These are phyloP conservation scores for Talaromyces rugulosus DNA, from an alignment of 2,329 filamentous ascomycete genomes.

Conservation along the genomic window DNA sequence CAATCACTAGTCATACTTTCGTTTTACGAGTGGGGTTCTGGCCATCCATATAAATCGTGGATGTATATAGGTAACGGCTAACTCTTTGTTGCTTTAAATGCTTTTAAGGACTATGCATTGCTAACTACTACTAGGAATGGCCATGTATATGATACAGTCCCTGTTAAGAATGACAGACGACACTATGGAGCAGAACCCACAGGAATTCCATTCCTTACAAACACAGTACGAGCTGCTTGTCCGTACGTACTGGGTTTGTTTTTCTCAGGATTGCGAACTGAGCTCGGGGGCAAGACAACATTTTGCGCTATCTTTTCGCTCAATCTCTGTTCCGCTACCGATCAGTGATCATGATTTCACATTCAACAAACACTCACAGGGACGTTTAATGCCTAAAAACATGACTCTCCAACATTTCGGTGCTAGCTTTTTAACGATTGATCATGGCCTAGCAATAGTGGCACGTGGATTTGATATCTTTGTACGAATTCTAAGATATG, in stretches of 20 bases:
- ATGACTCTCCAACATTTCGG: constrained; percentile 19
- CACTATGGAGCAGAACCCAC: constrained; percentile 32
- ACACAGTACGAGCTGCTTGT: constrained; percentile 35
- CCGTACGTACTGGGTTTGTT: constrained; percentile 35
- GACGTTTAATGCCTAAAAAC: constrained; percentile 23
- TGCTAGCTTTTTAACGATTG: constrained; percentile 25
- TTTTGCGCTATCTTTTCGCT: constrained; percentile 33
- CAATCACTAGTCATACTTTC: constrained; percentile 34
- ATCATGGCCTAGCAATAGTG: constrained; percentile 30
- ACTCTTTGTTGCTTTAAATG: background rate
- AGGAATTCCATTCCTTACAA: constrained; percentile 29
- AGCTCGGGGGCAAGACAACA: constrained; percentile 34
- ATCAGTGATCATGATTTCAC: constrained; percentile 34
- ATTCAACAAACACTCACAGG: constrained; percentile 23
- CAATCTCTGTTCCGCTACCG: constrained; percentile 33
- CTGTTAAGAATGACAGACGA: constrained; percentile 34
- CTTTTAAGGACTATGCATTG: background rate
- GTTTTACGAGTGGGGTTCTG: constrained; percentile 34
- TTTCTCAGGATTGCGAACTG: constrained; percentile 34
- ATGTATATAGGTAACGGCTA: constrained; percentile 32
- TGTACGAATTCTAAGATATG: constrained; percentile 32
- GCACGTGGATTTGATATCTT: constrained; percentile 36
- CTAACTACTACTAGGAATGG: constrained; percentile 26
- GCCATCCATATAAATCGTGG: constrained; percentile 34
- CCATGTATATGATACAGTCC: constrained; percentile 36